Evolutionary conservation across 176 grass and related monocot genomes (phyloP).

Genomic region (Triticum urartu): DNA sequence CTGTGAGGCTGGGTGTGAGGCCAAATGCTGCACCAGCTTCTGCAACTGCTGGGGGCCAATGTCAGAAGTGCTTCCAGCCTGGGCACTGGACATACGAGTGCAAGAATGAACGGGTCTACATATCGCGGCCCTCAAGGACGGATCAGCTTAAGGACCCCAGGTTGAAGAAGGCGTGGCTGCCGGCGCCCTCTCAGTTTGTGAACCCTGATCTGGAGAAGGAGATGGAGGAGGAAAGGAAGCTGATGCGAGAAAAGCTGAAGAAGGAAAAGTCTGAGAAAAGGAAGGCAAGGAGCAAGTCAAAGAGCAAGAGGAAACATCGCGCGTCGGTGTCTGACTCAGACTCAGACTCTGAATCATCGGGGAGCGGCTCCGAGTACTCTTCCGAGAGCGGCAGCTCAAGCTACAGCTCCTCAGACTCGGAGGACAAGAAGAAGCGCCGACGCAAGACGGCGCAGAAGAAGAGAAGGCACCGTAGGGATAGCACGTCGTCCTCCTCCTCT

Average conservation of each 20-base stretch:
- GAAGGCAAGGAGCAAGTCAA: constrained; percentile 55
- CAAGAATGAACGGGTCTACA: constrained; percentile 88
- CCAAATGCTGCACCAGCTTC: constrained; percentile 42
- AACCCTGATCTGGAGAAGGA: constrained; percentile 70
- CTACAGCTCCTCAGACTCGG: constrained; percentile 52
- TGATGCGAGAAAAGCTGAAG: constrained; percentile 31
- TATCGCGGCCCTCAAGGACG: constrained; percentile 59
- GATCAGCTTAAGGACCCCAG: constrained; percentile 82
- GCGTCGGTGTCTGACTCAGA: constrained; percentile 53
- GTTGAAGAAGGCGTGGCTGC: constrained; percentile 62
- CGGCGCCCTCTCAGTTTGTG: constrained; percentile 54
- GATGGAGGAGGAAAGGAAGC: constrained; percentile 39
- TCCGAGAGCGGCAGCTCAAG: constrained; percentile 63
- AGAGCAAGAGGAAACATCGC: constrained; percentile 73
- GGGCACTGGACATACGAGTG: constrained; percentile 92
- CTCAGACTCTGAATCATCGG: constrained; percentile 66
- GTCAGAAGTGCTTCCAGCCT: constrained; percentile 86
- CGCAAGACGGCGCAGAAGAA: constrained; percentile 21
- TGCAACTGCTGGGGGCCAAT: constrained; percentile 44
- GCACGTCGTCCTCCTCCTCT: background rate
- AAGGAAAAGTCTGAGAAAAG: constrained; percentile 35
- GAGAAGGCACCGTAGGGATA: constrained; percentile 2
- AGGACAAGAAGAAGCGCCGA: constrained; percentile 13
- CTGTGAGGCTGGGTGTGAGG: constrained; percentile 71
- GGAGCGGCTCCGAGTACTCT: constrained; percentile 56